Percentiles rank a stretch among this genome's conserved stretches.
These are phyloP conservation scores for Brassica nigra DNA, from an alignment of 345 rosid genomes.

Conservation along the genomic window DNA sequence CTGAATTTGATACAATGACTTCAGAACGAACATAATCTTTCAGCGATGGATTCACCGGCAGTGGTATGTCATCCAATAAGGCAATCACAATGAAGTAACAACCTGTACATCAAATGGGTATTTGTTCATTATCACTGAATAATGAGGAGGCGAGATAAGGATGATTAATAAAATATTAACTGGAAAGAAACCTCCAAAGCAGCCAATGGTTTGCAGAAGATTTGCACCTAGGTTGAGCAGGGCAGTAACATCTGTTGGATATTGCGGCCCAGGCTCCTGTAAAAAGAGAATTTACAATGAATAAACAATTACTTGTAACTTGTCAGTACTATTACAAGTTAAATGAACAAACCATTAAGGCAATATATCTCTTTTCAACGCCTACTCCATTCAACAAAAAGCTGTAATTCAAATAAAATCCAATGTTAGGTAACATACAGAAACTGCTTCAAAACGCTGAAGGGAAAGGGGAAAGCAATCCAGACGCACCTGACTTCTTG, in stretches of 20 bases:
- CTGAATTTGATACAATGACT: conserved; percentile 53
- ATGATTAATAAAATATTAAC: not conserved
- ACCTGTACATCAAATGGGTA: conserved; percentile 50
- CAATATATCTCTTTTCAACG: conserved; percentile 62
- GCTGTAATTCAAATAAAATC: conserved; percentile 46
- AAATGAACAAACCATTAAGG: conserved; percentile 55
- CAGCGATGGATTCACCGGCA: conserved; percentile 48
- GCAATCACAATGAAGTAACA: conserved; percentile 62
- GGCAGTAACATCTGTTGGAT: conserved; percentile 66
- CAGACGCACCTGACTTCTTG: conserved; percentile 72
- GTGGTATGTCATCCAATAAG: conserved; percentile 48
- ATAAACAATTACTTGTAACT: not conserved
- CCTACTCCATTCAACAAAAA: conserved; percentile 77
- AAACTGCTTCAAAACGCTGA: conserved; percentile 17
- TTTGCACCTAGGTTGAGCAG: conserved; percentile 79
- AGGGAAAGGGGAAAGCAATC: conserved; percentile 4
- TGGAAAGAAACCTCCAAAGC: conserved; percentile 60
- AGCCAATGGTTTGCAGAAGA: conserved; percentile 88
- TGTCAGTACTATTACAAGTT: too few species aligned
- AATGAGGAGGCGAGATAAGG: conserved; percentile 10
- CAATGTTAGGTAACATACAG: conserved; percentile 10
- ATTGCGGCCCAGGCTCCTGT: conserved; percentile 80
- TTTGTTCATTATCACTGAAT: conserved; percentile 32
- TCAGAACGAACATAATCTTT: conserved; percentile 56
- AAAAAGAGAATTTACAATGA: not conserved